These are phyloP conservation scores for Vigna hirtella DNA, from an alignment of 306 rosid species.

Conservation along the genomic window DNA sequence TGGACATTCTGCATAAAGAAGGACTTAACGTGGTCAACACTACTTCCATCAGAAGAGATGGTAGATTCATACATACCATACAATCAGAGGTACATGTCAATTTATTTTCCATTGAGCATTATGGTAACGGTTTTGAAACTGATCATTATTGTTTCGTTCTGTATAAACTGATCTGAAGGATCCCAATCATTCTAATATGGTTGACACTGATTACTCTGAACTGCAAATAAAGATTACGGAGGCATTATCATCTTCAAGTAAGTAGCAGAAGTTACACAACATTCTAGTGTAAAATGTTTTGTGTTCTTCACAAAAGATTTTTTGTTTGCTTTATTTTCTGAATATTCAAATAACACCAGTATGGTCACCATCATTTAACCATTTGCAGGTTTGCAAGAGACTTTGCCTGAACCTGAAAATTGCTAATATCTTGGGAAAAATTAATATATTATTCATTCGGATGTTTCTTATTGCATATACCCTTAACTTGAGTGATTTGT, in stretches of 20 bases:
- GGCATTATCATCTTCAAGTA: constrained; percentile 52
- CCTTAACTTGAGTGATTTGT: constrained; percentile 14
- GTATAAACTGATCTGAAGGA: constrained; percentile 47
- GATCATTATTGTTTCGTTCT: background rate
- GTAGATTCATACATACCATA: constrained; percentile 52
- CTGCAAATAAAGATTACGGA: constrained; percentile 59
- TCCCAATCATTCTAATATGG: constrained; percentile 10
- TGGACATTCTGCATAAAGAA: constrained; percentile 50
- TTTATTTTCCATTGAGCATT: background rate
- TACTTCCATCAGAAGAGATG: constrained; percentile 46
- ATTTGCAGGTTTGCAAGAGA: constrained; percentile 44
- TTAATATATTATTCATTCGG: background rate
- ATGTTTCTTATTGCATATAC: background rate
- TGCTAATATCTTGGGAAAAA: constrained; percentile 15
- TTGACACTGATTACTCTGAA: constrained; percentile 42
- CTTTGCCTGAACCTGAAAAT: constrained; percentile 19
- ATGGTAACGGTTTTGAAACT: background rate
- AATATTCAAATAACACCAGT: background rate
- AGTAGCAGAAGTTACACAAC: background rate
- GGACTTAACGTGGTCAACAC: constrained; percentile 58
- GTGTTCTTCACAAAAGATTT: background rate
- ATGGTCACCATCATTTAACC: background rate
- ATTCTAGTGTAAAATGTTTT: background rate
- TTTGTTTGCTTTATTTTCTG: background rate
- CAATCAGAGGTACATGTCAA: constrained; percentile 58